These are phyloP conservation scores for Prunus mira DNA, from an alignment of 306 rosid genomes.

Conservation along the genomic window DNA sequence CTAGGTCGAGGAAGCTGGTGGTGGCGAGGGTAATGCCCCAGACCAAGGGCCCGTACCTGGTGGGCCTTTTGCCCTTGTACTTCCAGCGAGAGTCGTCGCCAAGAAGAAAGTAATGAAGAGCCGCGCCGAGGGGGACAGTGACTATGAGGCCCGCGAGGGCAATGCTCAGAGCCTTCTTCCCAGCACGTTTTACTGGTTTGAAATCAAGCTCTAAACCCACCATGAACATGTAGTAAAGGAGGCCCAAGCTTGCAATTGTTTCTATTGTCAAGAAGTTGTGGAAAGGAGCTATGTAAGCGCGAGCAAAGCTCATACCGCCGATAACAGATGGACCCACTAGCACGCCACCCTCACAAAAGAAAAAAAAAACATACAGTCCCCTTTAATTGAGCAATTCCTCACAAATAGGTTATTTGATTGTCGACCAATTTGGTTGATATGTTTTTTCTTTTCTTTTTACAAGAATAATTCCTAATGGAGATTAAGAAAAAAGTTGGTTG, in stretches of 20 bases:
- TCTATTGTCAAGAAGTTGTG: slow-evolving; percentile 18
- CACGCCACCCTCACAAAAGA: slow-evolving; percentile 28
- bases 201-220: slow-evolving; percentile 45
- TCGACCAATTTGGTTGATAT: too few relatives aligned
- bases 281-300: background rate
- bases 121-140: slow-evolving; percentile 24
- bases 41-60: slow-evolving; percentile 18
- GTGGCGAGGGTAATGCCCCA: slow-evolving; percentile 37
- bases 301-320: background rate
- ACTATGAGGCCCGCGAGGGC: slow-evolving; percentile 35
- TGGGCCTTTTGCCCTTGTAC: background rate
- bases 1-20: slow-evolving; percentile 43
- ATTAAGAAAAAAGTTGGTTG: too few relatives aligned
- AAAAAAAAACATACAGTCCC: too few relatives aligned
- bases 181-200: slow-evolving; percentile 21
- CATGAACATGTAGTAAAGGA: slow-evolving; percentile 41
- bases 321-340: slow-evolving; percentile 27
- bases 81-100: background rate
- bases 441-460: too few relatives aligned
- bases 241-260: slow-evolving; percentile 26
- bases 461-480: too few relatives aligned
- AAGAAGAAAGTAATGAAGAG: slow-evolving; percentile 14
- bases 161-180: slow-evolving; percentile 25
- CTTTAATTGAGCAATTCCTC: too few relatives aligned
- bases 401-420: too few relatives aligned